Evolutionary conservation across 2,329 filamentous ascomycete genomes (phyloP), one percentile per base, ranked within the genome.

Genomic region (Blastomyces emzantsi): DNA sequence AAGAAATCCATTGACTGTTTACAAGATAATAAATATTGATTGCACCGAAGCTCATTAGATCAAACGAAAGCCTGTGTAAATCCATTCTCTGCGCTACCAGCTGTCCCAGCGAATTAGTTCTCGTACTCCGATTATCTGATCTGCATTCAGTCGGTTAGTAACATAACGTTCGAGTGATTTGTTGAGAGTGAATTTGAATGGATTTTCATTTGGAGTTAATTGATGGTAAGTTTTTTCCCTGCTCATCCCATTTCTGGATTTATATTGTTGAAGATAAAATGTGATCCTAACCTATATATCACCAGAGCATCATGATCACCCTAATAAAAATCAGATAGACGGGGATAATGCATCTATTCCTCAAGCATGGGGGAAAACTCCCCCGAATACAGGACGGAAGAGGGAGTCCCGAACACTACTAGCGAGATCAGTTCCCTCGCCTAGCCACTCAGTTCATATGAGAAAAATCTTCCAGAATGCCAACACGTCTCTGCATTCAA

Each of bases 361-460:
- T 9, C 51, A 61, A 52, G n/a, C 11, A 61, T 61, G 30, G 60
- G 45, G 51, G 4, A 61, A 61, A 47, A 45, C 60, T 22, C 39
- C 47, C 7, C 47, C 60, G 5, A 62, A 62, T 43, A 62, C 54
- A 52, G 36, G 51, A 33, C 30, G 25, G 11, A 62, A 62, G n/a
- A 56, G 51, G n/a, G 28, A 6, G 17, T 57, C 36, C 22, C 51
- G 36, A 22, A 17, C 49, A 28, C n/a, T 15, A 11, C 15, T 62
- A 1, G 9, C 39, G 17, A 39, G 57, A 47, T 33, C 39, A 13
- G 41, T 33, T 43, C 47, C 60, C 19, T 45, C 51, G 1, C 51
- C 41, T 13, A 30, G 36, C 33, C 36, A 55, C 7, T 43, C 47
- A 33, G 28, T 51, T 9, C 33, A 22, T 28, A 62, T 62, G 47